These are phyloP conservation scores for Byssochlamys sp. DNA, from an alignment of 2,329 filamentous ascomycete genomes.

Conservation along the genomic window DNA sequence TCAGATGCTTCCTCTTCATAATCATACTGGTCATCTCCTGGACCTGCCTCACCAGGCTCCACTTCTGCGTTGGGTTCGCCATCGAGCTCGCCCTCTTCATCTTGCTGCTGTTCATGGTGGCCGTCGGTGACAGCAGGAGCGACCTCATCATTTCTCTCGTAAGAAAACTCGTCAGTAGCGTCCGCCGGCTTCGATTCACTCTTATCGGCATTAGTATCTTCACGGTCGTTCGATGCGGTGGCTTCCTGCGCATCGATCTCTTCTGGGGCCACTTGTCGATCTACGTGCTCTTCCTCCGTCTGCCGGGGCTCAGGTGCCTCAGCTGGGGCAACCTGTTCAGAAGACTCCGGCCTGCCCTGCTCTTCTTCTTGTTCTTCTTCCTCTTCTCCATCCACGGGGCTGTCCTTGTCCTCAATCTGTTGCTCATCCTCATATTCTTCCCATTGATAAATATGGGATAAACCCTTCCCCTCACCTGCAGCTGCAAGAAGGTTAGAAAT, in stretches of 20 bases:
- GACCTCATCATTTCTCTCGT: constrained; percentile 9
- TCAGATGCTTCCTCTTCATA: constrained; percentile 22
- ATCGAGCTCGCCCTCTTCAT: constrained; percentile 6
- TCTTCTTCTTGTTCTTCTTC: constrained; percentile 1
- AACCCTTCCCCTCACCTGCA: constrained; percentile 48
- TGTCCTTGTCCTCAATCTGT: constrained; percentile 11
- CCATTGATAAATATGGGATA: constrained; percentile 39
- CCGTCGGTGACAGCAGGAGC: constrained; percentile 4
- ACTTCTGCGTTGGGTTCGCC: constrained; percentile 4
- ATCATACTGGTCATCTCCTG: constrained; percentile 14
- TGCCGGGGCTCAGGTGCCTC: neutral
- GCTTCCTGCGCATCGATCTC: neutral
- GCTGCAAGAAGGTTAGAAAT: constrained; percentile 44
- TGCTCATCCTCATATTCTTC: constrained; percentile 44
- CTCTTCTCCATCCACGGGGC: constrained; percentile 16
- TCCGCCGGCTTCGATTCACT: constrained; percentile 4
- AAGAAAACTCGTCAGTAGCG: constrained; percentile 3
- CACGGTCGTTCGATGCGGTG: neutral
- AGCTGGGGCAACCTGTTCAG: neutral
- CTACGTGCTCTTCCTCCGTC: neutral
- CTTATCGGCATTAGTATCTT: neutral
- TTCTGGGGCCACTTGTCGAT: neutral
- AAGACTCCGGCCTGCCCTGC: neutral
- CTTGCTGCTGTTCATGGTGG: constrained; percentile 9
- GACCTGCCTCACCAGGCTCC: neutral